Conservation (phyloP, 805 yeast genomes). For the Vanderwaltozyma polyspora region DNA sequence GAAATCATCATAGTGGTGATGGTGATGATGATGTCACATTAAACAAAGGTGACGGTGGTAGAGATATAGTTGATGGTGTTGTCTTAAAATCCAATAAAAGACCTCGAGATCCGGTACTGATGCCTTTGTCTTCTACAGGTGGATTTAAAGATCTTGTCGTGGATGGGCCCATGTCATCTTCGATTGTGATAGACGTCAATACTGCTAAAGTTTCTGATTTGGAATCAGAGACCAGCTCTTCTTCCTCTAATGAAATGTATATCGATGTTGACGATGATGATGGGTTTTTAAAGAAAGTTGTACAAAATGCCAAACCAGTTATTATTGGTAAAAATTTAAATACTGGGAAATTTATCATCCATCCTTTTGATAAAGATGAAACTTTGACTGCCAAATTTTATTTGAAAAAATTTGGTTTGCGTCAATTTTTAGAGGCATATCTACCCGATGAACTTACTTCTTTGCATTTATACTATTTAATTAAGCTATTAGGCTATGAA, state of each 20-base stretch:
- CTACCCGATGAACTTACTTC: slow-evolving; percentile 51
- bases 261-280: no score
- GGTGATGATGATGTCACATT: neutral
- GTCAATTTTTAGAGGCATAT: slow-evolving; percentile 47
- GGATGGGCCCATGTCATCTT: no score
- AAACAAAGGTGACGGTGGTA: neutral
- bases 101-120: no score
- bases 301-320: slow-evolving; percentile 7
- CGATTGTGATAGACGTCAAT: no score
- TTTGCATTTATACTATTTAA: slow-evolving; percentile 44
- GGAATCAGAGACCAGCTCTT: no score
- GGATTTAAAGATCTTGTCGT: no score
- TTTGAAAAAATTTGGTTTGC: slow-evolving; percentile 50
- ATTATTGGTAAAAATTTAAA: slow-evolving; percentile 18
- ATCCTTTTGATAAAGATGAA: slow-evolving; percentile 32
- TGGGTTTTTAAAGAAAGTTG: slow-evolving; percentile 1
- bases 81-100: neutral
- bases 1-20: neutral
- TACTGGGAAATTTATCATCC: slow-evolving; percentile 27
- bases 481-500: slow-evolving; percentile 54
- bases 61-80: neutral
- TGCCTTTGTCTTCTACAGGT: no score
- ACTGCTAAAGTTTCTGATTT: no score
- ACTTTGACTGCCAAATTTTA: slow-evolving; percentile 38
- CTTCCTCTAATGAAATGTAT: no score